Evolutionary conservation across 2,329 filamentous ascomycete species (phyloP).

Genomic region (Ophiobolus disseminans): DNA sequence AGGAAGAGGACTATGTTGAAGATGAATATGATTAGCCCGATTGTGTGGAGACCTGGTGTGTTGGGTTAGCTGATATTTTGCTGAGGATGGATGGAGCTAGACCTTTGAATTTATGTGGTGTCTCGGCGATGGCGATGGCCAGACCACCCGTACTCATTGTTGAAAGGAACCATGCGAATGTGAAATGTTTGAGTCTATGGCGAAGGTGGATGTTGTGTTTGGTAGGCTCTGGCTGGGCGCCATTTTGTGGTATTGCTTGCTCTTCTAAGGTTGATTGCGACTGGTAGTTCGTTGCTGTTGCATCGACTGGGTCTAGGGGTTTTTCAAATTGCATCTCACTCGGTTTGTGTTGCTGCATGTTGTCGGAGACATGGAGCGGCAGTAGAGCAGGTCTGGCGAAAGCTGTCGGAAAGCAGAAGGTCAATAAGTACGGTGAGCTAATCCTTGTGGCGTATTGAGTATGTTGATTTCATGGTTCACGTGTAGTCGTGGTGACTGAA

Average conservation of each 20-base stretch:
- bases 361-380: background rate
- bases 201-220: slow-evolving; percentile 17
- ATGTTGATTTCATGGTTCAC: no score
- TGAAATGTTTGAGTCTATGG: slow-evolving; percentile 47
- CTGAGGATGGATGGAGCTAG: background rate
- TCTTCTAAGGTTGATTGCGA: background rate
- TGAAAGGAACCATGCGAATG: slow-evolving; percentile 55
- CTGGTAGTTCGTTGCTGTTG: background rate
- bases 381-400: no score
- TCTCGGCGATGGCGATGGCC: slow-evolving; percentile 50
- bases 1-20: slow-evolving; percentile 57
- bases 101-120: slow-evolving; percentile 50
- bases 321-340: background rate
- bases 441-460: no score
- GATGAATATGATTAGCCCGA: slow-evolving; percentile 59
- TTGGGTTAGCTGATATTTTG: background rate
- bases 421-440: no score
- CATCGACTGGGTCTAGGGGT: background rate
- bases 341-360: background rate
- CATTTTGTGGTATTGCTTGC: background rate
- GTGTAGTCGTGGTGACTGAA: no score
- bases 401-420: no score
- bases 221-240: background rate
- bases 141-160: slow-evolving; percentile 58
- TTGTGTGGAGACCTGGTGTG: slow-evolving; percentile 54